Evolutionary conservation across 139 green algal genomes (phyloP).

Genomic region (Picochlorum sp.): DNA sequence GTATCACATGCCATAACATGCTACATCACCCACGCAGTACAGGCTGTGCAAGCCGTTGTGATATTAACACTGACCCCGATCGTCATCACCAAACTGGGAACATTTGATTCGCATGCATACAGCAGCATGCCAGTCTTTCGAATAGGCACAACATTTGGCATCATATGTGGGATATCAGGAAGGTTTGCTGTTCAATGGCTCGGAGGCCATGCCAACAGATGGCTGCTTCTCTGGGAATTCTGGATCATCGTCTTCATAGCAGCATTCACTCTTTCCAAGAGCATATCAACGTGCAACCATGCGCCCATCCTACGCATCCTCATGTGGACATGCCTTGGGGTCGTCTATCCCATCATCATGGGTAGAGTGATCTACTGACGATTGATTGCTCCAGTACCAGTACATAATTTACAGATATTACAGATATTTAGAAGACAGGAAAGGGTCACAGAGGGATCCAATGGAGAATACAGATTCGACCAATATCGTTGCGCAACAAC

Average conservation of each 20-base stretch:
- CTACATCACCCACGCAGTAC: not conserved
- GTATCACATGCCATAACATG: too few species aligned
- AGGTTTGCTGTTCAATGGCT: constrained; percentile 20
- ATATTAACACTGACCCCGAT: not conserved
- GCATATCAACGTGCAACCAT: not conserved
- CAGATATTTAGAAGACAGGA: too few species aligned
- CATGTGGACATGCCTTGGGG: too few species aligned
- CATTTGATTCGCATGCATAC: constrained; percentile 7
- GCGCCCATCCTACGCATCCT: not conserved
- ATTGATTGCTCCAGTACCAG: too few species aligned
- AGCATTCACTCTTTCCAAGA: not conserved
- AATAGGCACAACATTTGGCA: constrained; percentile 24
- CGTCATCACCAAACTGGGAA: not conserved
- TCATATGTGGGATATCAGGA: constrained; percentile 20
- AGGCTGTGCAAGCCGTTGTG: not conserved
- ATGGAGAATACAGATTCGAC: too few species aligned
- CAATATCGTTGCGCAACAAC: too few species aligned
- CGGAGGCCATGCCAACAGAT: constrained; percentile 15
- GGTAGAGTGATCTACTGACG: too few species aligned
- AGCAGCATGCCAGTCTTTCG: constrained; percentile 22
- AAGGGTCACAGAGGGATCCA: too few species aligned
- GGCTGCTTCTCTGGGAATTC: constrained; percentile 25
- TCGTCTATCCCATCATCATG: too few species aligned
- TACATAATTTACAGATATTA: too few species aligned
- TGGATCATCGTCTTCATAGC: constrained; percentile 23